phyloP scores from a whole-genome alignment of 108 stramenopile genomes.

The Nitzschia palea region DNA sequence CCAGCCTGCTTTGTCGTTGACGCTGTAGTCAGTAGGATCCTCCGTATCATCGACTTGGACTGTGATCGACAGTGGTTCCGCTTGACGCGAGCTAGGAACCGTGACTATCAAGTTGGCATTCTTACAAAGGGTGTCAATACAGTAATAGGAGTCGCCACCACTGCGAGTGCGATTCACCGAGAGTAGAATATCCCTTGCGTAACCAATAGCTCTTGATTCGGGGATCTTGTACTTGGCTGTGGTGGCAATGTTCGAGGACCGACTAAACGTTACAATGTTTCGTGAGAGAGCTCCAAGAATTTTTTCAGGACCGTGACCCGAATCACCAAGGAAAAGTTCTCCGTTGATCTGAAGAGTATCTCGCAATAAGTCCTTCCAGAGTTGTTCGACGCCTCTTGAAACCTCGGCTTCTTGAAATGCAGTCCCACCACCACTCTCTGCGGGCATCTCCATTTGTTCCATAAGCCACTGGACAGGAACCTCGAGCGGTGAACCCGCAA shows the following conservation, averaged over 20 bases:
- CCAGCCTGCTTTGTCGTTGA: conserved; percentile 57
- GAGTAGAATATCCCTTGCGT: conserved; percentile 79
- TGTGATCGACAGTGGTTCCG: conserved; percentile 65
- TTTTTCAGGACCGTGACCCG: conserved; percentile 72
- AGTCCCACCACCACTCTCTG: not conserved
- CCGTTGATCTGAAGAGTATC: conserved; percentile 80
- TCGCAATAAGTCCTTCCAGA: conserved; percentile 79
- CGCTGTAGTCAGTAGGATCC: conserved; percentile 25
- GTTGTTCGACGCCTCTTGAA: conserved; percentile 55
- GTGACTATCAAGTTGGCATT: conserved; percentile 70
- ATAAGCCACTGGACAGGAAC: conserved; percentile 83
- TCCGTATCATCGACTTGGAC: conserved; percentile 44
- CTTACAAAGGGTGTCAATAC: conserved; percentile 69
- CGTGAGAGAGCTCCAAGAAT: conserved; percentile 68
- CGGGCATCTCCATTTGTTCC: conserved; percentile 50
- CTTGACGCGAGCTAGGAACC: conserved; percentile 66
- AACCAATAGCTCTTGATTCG: conserved; percentile 72
- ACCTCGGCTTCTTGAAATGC: conserved; percentile 64
- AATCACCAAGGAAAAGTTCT: conserved; percentile 56
- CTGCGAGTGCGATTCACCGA: conserved; percentile 75
- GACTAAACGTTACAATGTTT: conserved; percentile 53
- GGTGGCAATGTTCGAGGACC: conserved; percentile 7
- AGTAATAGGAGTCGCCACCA: conserved; percentile 86
- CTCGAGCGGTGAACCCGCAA: conserved; percentile 37
- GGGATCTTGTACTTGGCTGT: conserved; percentile 38